Percentiles rank a stretch among this genome's conserved stretches.
These are phyloP conservation scores for Diaporthe citriasiana DNA, from an alignment of 2,329 filamentous ascomycete species.

Conservation along the genomic window DNA sequence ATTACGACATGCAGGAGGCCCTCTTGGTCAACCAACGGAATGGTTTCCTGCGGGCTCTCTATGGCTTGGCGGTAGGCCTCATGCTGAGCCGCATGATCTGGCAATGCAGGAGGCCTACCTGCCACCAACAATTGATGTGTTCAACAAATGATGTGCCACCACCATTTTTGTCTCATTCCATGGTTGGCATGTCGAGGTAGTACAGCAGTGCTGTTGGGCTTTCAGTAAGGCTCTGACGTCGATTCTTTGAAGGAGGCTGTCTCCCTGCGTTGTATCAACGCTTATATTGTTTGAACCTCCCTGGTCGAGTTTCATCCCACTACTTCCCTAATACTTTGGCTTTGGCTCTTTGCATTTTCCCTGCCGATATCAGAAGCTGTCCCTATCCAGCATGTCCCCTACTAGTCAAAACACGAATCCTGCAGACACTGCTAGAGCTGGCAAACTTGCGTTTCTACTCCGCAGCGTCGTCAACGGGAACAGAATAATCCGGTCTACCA, in stretches of 20 bases:
- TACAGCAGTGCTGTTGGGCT: slow-evolving; percentile 2
- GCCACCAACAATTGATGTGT: background rate
- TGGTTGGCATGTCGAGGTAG: background rate
- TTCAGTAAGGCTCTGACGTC: background rate
- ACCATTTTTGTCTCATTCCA: background rate
- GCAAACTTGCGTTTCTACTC: slow-evolving; percentile 42
- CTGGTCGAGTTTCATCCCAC: background rate
- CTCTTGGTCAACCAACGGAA: background rate
- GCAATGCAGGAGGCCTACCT: slow-evolving; percentile 37
- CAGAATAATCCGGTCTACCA: slow-evolving; percentile 43
- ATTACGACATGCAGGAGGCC: background rate
- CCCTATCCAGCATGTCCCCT: slow-evolving; percentile 1
- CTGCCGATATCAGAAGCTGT: background rate
- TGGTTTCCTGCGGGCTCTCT: background rate
- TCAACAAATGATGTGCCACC: background rate
- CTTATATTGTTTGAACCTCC: background rate
- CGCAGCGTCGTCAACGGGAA: slow-evolving; percentile 46
- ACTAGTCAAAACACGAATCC: background rate
- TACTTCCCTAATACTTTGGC: background rate
- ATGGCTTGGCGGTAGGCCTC: slow-evolving; percentile 21
- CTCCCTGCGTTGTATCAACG: too few species aligned
- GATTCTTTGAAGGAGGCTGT: background rate
- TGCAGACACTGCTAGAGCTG: slow-evolving; percentile 21
- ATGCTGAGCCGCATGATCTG: slow-evolving; percentile 32
- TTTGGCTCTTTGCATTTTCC: too few species aligned